Base-by-base conservation (phyloP, 139 green algal genomes). In the Coccomyxa sp. region DNA sequence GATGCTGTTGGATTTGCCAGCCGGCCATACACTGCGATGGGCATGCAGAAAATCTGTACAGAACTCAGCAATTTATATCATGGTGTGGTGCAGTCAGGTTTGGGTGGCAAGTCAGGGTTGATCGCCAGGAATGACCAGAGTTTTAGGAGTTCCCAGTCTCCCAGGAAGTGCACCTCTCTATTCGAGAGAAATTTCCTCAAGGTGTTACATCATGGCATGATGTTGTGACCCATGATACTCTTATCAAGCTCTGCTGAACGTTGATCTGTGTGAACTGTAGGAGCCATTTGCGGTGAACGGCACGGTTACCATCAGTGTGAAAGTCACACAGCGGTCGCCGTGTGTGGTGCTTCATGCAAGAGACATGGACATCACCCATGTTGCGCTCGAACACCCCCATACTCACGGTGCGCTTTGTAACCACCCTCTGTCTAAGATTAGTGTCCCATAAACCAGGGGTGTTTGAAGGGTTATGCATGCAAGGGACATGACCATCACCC, bases 281-380 rank as follows among this genome's bases (percentile, higher is more conserved):
- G 79, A 68, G 7, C 78, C 88, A 15, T 89, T 77, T n/a, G 30
- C 31, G 27, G 79, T 87, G 27, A 83, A 85, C 0, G 87, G 86
- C 0, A 28, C n/a, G 0, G 87, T 90, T 21, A 77, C 82, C 74
- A 92, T 92, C 25, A 79, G 84, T 57, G 18, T 93, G 11, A 59
- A 82, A 10, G 57, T 93, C 11, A 25, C 57, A 0, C 57, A 84
- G 21, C 32, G 67, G 7, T 92, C 87, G 7, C 85, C 79, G 0
- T 96, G 93, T 81, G 67, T 96, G 15, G 93, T 96, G 51, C 84
- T 96, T 57, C 89, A 95, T 77, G 84, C 86, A 0, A 79, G 80
- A 7, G 84, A 85, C 27, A 87, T 96, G 76, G 75, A 86, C 31
- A 78, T 95, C 12, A 79, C 79, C 4, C 63, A 59, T 18, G 81